Percentiles rank a stretch among this genome's conserved stretches.
Conservation (phyloP, 1,284 basidiomycete genomes). For the Inonotus hispidus region DNA sequence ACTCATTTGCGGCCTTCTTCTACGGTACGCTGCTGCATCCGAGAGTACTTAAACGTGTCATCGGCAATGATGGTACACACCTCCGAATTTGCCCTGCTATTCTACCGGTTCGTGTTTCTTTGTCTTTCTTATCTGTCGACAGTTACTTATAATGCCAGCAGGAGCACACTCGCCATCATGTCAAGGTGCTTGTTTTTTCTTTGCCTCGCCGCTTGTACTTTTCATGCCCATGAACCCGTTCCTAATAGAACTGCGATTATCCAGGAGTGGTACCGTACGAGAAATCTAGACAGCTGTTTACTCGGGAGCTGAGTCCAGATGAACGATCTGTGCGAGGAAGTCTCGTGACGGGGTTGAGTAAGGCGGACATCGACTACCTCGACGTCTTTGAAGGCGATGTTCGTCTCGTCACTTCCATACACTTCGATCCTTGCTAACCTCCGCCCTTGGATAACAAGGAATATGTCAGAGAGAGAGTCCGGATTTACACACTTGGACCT, state of each 20-base stretch:
- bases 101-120: conserved; percentile 33
- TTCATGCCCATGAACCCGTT: background rate
- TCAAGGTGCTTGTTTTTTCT: conserved; percentile 31
- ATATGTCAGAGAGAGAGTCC: conserved; percentile 54
- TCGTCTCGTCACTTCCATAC: background rate
- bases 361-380: conserved; percentile 50
- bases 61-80: conserved; percentile 39
- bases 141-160: conserved; percentile 26
- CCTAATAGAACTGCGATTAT: conserved; percentile 64
- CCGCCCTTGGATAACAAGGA: conserved; percentile 43
- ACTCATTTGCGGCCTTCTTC: conserved; percentile 59
- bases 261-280: conserved; percentile 66
- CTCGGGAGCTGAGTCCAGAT: conserved; percentile 39
- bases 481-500: conserved; percentile 48
- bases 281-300: conserved; percentile 40
- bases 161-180: conserved; percentile 75
- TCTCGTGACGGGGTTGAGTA: conserved; percentile 59
- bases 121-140: background rate
- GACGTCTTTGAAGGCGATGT: conserved; percentile 81
- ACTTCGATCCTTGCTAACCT: background rate
- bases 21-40: conserved; percentile 72
- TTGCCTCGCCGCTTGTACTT: background rate
- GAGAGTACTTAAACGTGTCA: conserved; percentile 46
- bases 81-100: conserved; percentile 45
- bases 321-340: conserved; percentile 64